Evolutionary conservation across 129 eudicot genomes (phyloP), one percentile per base, ranked within the genome.

Genomic region (Tagetes erecta): DNA sequence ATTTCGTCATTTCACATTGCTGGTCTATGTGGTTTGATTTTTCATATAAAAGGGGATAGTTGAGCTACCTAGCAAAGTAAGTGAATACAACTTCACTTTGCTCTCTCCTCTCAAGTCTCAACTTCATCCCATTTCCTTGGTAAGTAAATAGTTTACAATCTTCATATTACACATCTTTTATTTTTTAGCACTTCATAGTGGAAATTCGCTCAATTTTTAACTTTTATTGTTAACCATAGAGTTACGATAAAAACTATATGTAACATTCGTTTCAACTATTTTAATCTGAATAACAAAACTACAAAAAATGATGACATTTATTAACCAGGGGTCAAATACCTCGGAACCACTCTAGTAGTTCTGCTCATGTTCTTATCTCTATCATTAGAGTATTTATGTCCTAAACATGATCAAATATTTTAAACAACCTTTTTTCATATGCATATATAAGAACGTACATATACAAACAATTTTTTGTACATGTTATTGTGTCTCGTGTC

Each of bases 21-120:
- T 33, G 40, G 49, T 45, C 49, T 34, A 64, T 68, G 64, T 41
- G 8, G 31, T 78, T 78, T 72, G 67, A 42, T 39, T 78, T 59
- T 33, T 67, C 3, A 45, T 85, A 76, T 75, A 81, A 81, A 74
- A 73, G 69, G 82, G 36, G 57, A 59, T 55, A n/a, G 76, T 66
- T 80, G 69, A 67, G 72, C 78, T 66, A 53, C 73, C 41, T 67
- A 71, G 65, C 67, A 38, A 70, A 78, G 55, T 71, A 78, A 78
- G 72, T 77, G 64, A 60, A 78, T 71, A 77, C 42, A 42, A 67
- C 52, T 59, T 65, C 60, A 56, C 65, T 51, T 50, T 55, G 45
- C 65, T 74, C 41, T 73, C 59, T 53, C 60, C 67, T 71, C 81
- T 71, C 81, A 20, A 20, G 27, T 6, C 73, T 76, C 73, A 39